phyloP scores from a whole-genome alignment of 169 alveolate genomes.

The Plasmodium gallinaceum region DNA sequence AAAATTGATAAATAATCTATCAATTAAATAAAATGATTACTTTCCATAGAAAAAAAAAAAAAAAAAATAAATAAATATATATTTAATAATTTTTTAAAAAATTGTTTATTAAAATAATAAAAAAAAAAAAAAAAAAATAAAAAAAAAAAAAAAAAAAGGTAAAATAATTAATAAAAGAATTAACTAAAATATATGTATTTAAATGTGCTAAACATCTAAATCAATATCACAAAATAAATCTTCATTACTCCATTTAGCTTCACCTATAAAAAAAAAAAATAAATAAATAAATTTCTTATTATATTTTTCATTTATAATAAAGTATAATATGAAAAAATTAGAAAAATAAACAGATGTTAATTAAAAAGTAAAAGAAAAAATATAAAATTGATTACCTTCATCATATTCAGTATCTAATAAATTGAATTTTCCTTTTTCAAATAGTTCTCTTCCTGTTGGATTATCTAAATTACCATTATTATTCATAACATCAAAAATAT shows the following conservation, averaged over 20 bases:
- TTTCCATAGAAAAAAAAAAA: too few relatives aligned
- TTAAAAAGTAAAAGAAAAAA: background rate
- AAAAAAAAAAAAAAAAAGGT: background rate
- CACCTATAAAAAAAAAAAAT: conserved; percentile 34
- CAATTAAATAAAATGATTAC: too few relatives aligned
- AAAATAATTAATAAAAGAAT: background rate
- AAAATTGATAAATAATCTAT: too few relatives aligned
- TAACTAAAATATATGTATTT: background rate
- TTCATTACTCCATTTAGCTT: conserved; percentile 67
- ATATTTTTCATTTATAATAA: background rate
- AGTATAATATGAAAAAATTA: background rate
- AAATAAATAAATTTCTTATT: background rate
- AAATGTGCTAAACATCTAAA: conserved; percentile 9
- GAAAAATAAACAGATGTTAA: background rate
- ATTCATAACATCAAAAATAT: conserved; percentile 32
- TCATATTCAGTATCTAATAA: conserved; percentile 46
- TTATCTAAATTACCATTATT: conserved; percentile 27
- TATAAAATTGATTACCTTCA: conserved; percentile 16
- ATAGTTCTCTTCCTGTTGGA: conserved; percentile 74
- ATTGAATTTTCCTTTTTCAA: conserved; percentile 45
- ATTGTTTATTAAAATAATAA: background rate
- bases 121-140: background rate
- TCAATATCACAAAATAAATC: conserved; percentile 64
- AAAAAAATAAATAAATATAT: too few relatives aligned
- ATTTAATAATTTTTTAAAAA: background rate